Evolutionary conservation across 2,329 filamentous ascomycete genomes (phyloP).

Genomic region (Exophiala xenobiotica): DNA sequence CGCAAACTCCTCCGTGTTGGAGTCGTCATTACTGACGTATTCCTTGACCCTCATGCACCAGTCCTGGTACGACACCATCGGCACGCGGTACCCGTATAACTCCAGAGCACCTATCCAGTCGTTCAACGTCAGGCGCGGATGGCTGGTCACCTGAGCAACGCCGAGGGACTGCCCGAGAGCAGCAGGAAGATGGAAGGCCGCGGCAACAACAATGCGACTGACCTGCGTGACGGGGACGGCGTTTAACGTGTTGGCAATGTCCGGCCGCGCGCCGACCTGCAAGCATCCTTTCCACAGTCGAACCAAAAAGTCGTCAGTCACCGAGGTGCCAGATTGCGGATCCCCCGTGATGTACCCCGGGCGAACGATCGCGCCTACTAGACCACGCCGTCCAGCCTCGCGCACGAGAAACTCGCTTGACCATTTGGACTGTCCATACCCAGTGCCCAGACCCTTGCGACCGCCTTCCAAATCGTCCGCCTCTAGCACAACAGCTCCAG

Average conservation of each 20-base stretch:
- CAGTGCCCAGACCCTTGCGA: constrained; percentile 72
- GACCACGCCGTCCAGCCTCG: constrained; percentile 74
- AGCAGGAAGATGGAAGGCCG: constrained; percentile 62
- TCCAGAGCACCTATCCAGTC: neutral
- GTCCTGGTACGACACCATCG: too few species aligned
- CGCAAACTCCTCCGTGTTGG: constrained; percentile 61
- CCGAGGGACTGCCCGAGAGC: constrained; percentile 42
- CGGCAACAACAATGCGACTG: constrained; percentile 72
- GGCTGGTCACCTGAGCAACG: constrained; percentile 76
- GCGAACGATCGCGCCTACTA: constrained; percentile 72
- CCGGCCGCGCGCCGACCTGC: constrained; percentile 70
- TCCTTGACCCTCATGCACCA: constrained; percentile 55
- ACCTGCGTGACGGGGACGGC: constrained; percentile 85
- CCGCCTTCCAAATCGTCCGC: constrained; percentile 76
- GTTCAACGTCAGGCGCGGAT: constrained; percentile 60
- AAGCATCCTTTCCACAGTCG: constrained; percentile 84
- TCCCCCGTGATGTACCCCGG: constrained; percentile 85
- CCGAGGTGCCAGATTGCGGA: constrained; percentile 65
- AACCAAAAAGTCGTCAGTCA: constrained; percentile 87
- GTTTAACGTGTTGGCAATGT: constrained; percentile 85
- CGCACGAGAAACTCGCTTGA: constrained; percentile 69
- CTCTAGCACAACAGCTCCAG: constrained; percentile 72
- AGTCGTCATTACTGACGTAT: constrained; percentile 67
- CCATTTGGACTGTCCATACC: constrained; percentile 93
- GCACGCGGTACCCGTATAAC: neutral